Evolutionary conservation across 2,329 filamentous ascomycete species (phyloP), one percentile per base, ranked within the genome.

Genomic region (Zarea fungicola): DNA sequence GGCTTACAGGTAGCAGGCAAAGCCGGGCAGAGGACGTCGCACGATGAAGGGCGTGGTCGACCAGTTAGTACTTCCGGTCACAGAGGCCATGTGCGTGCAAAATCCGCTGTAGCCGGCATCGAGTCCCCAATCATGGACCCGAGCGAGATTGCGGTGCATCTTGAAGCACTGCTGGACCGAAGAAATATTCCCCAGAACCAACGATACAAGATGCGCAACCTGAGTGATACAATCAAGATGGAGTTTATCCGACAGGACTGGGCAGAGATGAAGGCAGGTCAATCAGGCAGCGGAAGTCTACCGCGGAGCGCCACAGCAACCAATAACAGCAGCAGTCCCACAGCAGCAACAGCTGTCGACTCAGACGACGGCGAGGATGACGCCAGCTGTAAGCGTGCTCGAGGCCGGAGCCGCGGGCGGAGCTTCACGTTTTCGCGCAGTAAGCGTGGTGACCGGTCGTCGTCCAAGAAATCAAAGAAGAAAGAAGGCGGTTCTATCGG

Each of bases 111-210:
- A 3, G 54, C 64, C 1, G 52, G 48, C 63, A 71, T 81, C 5
- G 85, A 87, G 39, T n/a, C n/a, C n/a, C 62, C 62, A 7, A 52
- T 58, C n/a, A 66, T 81, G 25, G 70, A 78, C 48, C 71, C 74
- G n/a, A 70, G 74, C 57, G 72, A 81, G 53, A 76, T 83, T 34
- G 72, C 79, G 53, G 69, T 66, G 50, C 77, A 81, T 54, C 73
- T 82, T 41, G 80, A 84, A 58, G 80, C 77, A 3, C 76, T 81
- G 66, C 65, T 95, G 66, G 89, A 96, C 63, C 83, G 91, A 16
- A 81, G 92, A 55, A 96, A 97, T 60, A 95, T 97, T 48, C 91
- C 92, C 3, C 88, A 95, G 61, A 87, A 96, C 55, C 90, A 96
- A 75, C 80, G 92, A 48, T 89, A 92, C 66, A 95, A 95, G 70